Conservation (phyloP, 1,284 basidiomycete genomes). For the Prillingera fragicola region DNA sequence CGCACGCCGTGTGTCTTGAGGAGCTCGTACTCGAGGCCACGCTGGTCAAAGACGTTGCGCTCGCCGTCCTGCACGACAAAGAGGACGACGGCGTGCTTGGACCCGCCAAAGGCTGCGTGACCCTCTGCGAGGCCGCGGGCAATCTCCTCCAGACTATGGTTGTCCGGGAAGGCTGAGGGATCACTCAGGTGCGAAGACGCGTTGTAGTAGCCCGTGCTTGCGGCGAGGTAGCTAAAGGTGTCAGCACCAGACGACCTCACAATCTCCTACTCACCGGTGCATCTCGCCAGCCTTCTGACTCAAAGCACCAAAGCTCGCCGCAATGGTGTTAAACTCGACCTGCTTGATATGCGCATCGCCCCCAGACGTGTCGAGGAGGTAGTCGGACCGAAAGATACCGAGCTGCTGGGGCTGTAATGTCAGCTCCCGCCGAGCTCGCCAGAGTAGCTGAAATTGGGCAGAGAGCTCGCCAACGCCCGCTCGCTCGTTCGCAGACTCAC, state of each 20-base stretch:
- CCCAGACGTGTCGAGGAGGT: constrained; percentile 64
- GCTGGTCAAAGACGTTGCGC: constrained; percentile 95
- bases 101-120: constrained; percentile 66
- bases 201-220: constrained; percentile 62
- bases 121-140: constrained; percentile 71
- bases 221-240: constrained; percentile 60
- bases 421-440: background rate
- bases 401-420: constrained; percentile 66
- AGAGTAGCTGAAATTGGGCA: background rate
- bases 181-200: constrained; percentile 55
- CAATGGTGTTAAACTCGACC: constrained; percentile 98
- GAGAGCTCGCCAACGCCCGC: background rate
- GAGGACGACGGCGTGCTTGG: constrained; percentile 53
- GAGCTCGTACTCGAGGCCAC: constrained; percentile 77
- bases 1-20: constrained; percentile 62
- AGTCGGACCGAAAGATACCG: constrained; percentile 93
- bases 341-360: constrained; percentile 64
- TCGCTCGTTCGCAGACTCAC: constrained; percentile 23
- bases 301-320: constrained; percentile 80
- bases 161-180: constrained; percentile 62
- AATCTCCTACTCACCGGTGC: constrained; percentile 59
- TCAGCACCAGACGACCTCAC: constrained; percentile 8
- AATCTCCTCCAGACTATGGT: constrained; percentile 66
- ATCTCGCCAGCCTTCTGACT: constrained; percentile 67
- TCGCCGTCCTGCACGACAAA: constrained; percentile 87